Evolutionary conservation across 192 early-diverging fungal genomes (phyloP).

Genomic region (Entomortierella chlamydospora): DNA sequence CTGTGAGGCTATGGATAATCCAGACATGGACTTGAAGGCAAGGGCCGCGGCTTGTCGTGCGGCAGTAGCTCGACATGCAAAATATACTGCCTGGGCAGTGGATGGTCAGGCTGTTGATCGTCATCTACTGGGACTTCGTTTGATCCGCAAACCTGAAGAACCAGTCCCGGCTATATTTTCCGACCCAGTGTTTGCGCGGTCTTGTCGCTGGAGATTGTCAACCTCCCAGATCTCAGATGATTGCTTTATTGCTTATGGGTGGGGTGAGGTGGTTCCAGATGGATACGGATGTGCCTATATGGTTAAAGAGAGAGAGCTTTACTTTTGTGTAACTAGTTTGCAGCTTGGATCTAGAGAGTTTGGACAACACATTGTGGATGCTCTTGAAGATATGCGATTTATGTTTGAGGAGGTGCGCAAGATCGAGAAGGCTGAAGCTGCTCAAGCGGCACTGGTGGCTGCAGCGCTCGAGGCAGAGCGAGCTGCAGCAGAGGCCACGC

Average conservation of each 20-base stretch:
- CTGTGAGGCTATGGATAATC: constrained; percentile 71
- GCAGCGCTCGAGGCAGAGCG: constrained; percentile 33
- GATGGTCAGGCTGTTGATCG: constrained; percentile 86
- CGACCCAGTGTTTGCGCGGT: constrained; percentile 76
- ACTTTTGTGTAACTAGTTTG: constrained; percentile 74
- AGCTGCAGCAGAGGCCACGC: constrained; percentile 1
- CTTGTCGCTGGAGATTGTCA: constrained; percentile 78
- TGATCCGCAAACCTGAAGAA: constrained; percentile 58
- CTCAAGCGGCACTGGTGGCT: constrained; percentile 26
- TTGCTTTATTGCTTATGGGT: constrained; percentile 65
- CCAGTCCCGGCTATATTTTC: constrained; percentile 56
- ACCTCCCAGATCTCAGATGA: constrained; percentile 64
- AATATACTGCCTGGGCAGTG: constrained; percentile 75
- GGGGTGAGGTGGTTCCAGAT: constrained; percentile 84
- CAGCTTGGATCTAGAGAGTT: constrained; percentile 57
- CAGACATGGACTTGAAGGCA: constrained; percentile 50
- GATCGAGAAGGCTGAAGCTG: constrained; percentile 53
- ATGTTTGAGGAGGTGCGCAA: constrained; percentile 63
- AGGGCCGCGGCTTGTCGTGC: constrained; percentile 64
- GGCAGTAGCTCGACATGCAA: constrained; percentile 74
- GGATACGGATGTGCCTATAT: constrained; percentile 94
- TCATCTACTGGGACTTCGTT: constrained; percentile 84
- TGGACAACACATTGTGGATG: constrained; percentile 66
- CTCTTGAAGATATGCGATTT: constrained; percentile 71
- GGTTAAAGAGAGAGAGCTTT: constrained; percentile 66